phyloP scores from a whole-genome alignment of 176 grass and related monocot genomes.

The Puya raimondii region DNA sequence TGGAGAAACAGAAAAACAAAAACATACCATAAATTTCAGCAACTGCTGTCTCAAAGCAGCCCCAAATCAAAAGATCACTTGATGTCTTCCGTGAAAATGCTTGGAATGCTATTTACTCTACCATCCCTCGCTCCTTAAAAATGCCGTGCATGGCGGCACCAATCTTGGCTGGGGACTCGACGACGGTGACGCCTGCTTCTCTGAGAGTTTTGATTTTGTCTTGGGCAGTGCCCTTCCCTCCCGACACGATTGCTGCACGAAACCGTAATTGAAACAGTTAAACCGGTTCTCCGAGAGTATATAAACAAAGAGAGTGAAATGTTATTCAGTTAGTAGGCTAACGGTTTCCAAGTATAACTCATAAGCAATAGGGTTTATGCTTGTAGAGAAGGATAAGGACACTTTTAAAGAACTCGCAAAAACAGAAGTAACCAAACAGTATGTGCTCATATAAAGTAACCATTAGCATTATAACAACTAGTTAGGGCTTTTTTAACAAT shows the following conservation, averaged over 20 bases:
- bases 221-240: constrained; percentile 88
- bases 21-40: not conserved
- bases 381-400: too few species aligned
- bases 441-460: too few species aligned
- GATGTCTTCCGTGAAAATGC: not conserved
- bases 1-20: not conserved
- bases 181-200: constrained; percentile 85
- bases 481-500: too few species aligned
- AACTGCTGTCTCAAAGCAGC: not conserved
- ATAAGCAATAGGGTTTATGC: too few species aligned
- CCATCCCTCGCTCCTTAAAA: constrained; percentile 84
- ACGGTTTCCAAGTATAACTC: too few species aligned
- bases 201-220: constrained; percentile 89
- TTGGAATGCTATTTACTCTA: constrained; percentile 43
- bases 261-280: constrained; percentile 1
- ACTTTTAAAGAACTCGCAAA: too few species aligned
- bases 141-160: constrained; percentile 66
- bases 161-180: constrained; percentile 93
- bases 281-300: constrained; percentile 4
- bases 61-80: not conserved
- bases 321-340: not conserved
- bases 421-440: too few species aligned
- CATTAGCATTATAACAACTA: too few species aligned
- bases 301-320: not conserved
- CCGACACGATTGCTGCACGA: constrained; percentile 81